Base-by-base conservation (phyloP, 1,284 basidiomycete species). In the Leccinum idahoense region DNA sequence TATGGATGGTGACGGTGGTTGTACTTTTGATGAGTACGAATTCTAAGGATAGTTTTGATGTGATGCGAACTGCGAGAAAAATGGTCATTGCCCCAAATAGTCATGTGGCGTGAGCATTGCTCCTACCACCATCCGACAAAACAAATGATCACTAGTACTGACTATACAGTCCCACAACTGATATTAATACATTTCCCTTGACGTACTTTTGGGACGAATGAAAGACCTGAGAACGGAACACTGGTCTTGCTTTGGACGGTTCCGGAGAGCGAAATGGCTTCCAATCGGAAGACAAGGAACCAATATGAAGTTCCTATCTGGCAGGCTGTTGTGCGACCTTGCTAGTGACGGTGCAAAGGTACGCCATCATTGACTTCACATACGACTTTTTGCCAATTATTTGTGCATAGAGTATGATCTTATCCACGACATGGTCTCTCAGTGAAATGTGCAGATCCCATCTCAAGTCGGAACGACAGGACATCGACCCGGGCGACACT, bases 391-490 rank as follows among this genome's bases (percentile, higher is more conserved):
- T 44, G 7, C 37, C 58, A 8, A 63, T 61, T 14, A 1, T n/a
- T 55, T 57, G 46, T 5, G 12, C 10, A 49, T 66, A 94, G 92
- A 88, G 90, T 46, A 96, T 96, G 92, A 96, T 98, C 70, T 79
- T 88, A 18, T 99, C 93, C 11, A 97, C 90, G 29, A 98, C 96
- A 1, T 99, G 97, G 97, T 97, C 96, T 2, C 80, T 99, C 62
- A 96, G 93, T 8, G 97, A 99, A 76, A 98, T 98, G 93, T 94
- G 92, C 77, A 85, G 84, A 66, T 94, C 94, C 0, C 92, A 97
- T 73, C 85, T 99, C 68, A 90, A 92, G 67, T 84, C 85, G 63
- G 87, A 90, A 60, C 81, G 95, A 51, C 90, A 96, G 72, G 95
- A 97, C 67, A 95, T 98, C 65, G 96, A 99, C 71, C 92, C 95